These are phyloP conservation scores for Saprolegnia diclina DNA, from an alignment of 352 stramenopile genomes.

Conservation along the genomic window DNA sequence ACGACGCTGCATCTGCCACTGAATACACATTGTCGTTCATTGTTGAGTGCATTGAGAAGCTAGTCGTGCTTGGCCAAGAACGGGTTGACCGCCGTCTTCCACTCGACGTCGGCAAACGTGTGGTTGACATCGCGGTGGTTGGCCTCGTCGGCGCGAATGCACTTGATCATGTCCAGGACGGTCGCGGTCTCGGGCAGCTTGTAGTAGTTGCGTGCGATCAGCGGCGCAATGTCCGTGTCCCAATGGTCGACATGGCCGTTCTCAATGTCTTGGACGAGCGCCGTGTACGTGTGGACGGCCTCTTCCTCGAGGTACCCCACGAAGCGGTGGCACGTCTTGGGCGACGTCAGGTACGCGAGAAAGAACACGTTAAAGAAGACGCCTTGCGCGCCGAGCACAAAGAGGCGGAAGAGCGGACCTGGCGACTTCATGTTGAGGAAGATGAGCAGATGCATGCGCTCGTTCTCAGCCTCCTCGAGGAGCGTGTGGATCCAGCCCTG, in stretches of 20 bases:
- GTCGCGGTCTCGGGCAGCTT: slow-evolving; percentile 64
- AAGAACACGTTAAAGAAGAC: slow-evolving; percentile 84
- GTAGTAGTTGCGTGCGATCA: slow-evolving; percentile 86
- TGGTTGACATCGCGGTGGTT: slow-evolving; percentile 88
- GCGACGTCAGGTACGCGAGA: slow-evolving; percentile 80
- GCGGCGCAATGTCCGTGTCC: slow-evolving; percentile 54
- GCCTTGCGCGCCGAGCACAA: slow-evolving; percentile 75
- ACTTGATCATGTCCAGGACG: slow-evolving; percentile 80
- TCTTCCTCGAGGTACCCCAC: slow-evolving; percentile 92
- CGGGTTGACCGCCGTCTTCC: slow-evolving; percentile 48
- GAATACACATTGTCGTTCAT: too few species aligned
- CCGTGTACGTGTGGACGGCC: slow-evolving; percentile 89
- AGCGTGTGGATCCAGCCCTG: slow-evolving; percentile 88
- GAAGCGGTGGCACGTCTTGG: slow-evolving; percentile 85
- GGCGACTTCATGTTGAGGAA: slow-evolving; percentile 87
- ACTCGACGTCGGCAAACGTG: slow-evolving; percentile 52
- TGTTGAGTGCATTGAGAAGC: too few species aligned
- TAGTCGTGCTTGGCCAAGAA: slow-evolving; percentile 26
- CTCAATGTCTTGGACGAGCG: slow-evolving; percentile 85
- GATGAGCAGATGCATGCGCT: slow-evolving; percentile 90
- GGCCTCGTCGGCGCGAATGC: slow-evolving; percentile 82
- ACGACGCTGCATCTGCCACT: too few species aligned
- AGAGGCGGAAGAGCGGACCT: slow-evolving; percentile 53
- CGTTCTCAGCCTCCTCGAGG: slow-evolving; percentile 89
- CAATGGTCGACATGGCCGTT: slow-evolving; percentile 69